phyloP scores from a whole-genome alignment of 352 stramenopile genomes.

The Phytophthora ramorum region DNA sequence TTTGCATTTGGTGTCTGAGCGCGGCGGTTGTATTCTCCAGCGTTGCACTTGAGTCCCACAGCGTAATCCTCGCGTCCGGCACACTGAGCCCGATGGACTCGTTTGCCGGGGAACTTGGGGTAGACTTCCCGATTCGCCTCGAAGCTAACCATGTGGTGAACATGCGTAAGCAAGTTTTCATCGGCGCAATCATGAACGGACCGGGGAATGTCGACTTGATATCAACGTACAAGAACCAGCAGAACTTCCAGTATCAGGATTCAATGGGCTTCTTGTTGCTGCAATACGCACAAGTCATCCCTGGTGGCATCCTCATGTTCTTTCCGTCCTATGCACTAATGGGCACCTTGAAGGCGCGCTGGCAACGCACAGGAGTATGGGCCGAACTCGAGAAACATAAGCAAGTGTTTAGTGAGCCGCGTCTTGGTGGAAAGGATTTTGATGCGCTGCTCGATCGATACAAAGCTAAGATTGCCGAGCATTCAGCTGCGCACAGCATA shows the following conservation, averaged over 20 bases:
- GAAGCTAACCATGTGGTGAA: slow-evolving; percentile 88
- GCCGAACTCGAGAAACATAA: slow-evolving; percentile 60
- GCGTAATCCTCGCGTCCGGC: slow-evolving; percentile 80
- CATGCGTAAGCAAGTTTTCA: slow-evolving; percentile 82
- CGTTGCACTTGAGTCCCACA: slow-evolving; percentile 58
- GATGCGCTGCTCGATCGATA: slow-evolving; percentile 76
- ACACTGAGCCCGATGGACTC: slow-evolving; percentile 89
- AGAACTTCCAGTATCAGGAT: slow-evolving; percentile 83
- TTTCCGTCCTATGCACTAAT: slow-evolving; percentile 85
- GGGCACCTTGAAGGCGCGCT: slow-evolving; percentile 62
- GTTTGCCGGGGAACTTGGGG: slow-evolving; percentile 80
- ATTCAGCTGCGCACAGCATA: slow-evolving; percentile 14
- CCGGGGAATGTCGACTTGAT: slow-evolving; percentile 68
- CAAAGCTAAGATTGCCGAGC: slow-evolving; percentile 53
- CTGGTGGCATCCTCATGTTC: slow-evolving; percentile 84
- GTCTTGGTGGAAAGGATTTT: slow-evolving; percentile 78
- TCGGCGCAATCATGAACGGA: slow-evolving; percentile 69
- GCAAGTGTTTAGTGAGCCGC: slow-evolving; percentile 68
- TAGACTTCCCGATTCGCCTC: slow-evolving; percentile 80
- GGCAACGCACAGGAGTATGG: slow-evolving; percentile 66
- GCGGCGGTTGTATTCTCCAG: slow-evolving; percentile 79
- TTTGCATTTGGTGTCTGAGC: slow-evolving; percentile 87
- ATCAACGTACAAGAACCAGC: slow-evolving; percentile 80
- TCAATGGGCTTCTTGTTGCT: slow-evolving; percentile 71
- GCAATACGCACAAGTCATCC: slow-evolving; percentile 66